Evolutionary conservation across 768 basidiomycete genomes (phyloP).

Genomic region (Austroboletus eburneus): DNA sequence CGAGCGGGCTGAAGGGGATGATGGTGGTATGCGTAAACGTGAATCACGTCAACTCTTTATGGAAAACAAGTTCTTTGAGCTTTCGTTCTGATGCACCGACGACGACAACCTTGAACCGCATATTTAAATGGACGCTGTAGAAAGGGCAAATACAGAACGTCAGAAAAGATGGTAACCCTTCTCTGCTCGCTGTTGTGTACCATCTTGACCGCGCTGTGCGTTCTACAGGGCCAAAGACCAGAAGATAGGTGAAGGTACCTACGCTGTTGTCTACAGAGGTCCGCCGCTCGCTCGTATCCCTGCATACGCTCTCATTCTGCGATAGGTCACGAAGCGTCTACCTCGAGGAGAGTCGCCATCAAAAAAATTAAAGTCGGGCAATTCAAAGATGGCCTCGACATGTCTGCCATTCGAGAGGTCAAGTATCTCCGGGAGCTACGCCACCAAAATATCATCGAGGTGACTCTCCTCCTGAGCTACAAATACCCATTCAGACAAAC

Average conservation of each 20-base stretch:
- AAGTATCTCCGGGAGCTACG: conserved; percentile 92
- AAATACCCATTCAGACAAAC: not conserved
- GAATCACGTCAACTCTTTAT: not conserved
- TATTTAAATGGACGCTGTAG: conserved; percentile 68
- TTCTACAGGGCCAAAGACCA: conserved; percentile 68
- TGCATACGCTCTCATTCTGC: conserved; percentile 1
- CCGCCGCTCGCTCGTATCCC: conserved; percentile 9
- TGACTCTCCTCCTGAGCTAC: conserved; percentile 26
- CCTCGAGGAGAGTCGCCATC: conserved; percentile 86
- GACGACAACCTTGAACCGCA: not conserved
- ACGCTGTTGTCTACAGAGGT: conserved; percentile 95
- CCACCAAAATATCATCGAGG: conserved; percentile 95
- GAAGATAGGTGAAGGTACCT: conserved; percentile 89
- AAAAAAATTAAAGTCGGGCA: conserved; percentile 98
- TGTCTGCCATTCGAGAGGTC: conserved; percentile 98
- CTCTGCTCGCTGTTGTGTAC: not conserved
- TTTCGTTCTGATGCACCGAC: not conserved
- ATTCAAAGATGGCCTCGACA: conserved; percentile 97
- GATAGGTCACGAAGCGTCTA: conserved; percentile 68
- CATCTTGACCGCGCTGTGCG: conserved; percentile 10
- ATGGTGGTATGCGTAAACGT: too few relatives aligned
- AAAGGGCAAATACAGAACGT: conserved; percentile 68
- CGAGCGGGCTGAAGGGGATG: not conserved
- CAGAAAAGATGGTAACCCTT: conserved; percentile 60
- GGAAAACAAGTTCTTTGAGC: conserved; percentile 5